A percentile compares a stretch with the other conserved stretches of the same genome.
phyloP scores from a whole-genome alignment of 108 stramenopile species.

The Cyclostephanos invisitatus region DNA sequence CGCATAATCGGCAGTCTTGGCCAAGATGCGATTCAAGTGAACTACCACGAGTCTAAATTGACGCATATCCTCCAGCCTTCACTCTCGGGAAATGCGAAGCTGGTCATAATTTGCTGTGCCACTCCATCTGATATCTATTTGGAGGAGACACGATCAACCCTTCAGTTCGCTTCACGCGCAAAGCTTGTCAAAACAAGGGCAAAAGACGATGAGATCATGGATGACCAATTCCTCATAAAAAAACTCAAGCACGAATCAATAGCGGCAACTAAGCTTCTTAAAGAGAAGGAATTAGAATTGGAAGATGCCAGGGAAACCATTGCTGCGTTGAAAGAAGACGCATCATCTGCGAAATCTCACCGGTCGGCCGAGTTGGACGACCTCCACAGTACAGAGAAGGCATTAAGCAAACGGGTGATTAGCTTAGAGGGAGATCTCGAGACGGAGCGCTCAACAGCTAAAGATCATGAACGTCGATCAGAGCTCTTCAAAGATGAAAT shows the following conservation, averaged over 20 bases:
- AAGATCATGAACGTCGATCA: constrained; percentile 6
- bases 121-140: constrained; percentile 82
- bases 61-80: constrained; percentile 97
- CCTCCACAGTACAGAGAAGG: not conserved
- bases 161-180: constrained; percentile 93
- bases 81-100: constrained; percentile 92
- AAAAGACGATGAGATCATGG: constrained; percentile 74
- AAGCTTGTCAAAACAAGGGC: constrained; percentile 83
- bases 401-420: not conserved
- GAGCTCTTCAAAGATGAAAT: constrained; percentile 18
- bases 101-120: constrained; percentile 96
- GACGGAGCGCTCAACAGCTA: not conserved
- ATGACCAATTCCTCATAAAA: constrained; percentile 71
- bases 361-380: not conserved
- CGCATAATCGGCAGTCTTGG: constrained; percentile 98
- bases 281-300: too few relatives aligned
- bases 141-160: constrained; percentile 95
- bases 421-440: not conserved
- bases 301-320: not conserved
- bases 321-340: not conserved
- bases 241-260: constrained; percentile 73
- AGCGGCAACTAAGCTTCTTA: too few relatives aligned
- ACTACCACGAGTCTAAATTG: constrained; percentile 95
- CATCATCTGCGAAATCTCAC: not conserved
- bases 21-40: constrained; percentile 64